Evolutionary conservation across 1,139 yeast genomes (phyloP).

Genomic region (Pichia sp.): DNA sequence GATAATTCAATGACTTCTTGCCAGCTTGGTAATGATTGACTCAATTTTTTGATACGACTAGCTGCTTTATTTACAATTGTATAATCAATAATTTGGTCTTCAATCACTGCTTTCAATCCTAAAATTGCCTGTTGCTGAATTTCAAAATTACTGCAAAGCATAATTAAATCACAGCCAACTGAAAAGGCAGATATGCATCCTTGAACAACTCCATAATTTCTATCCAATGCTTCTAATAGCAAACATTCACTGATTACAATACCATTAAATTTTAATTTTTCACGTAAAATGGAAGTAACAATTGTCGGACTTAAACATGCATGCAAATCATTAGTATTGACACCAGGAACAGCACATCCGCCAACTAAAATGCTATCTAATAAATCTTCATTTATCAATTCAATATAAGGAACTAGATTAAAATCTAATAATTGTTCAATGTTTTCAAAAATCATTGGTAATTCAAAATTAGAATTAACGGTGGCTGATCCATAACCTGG

Average conservation of each 20-base stretch:
- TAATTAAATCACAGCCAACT: conserved; percentile 62
- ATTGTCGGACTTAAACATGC: conserved; percentile 58
- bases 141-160: conserved; percentile 56
- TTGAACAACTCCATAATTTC: conserved; percentile 60
- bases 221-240: conserved; percentile 61
- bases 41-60: conserved; percentile 44
- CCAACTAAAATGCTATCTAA: conserved; percentile 59
- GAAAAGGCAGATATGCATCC: conserved; percentile 58
- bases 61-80: conserved; percentile 34
- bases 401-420: conserved; percentile 50
- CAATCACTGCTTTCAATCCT: conserved; percentile 48
- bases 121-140: conserved; percentile 56
- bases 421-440: conserved; percentile 48
- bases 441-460: conserved; percentile 57
- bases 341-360: conserved; percentile 65
- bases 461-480: conserved; percentile 52
- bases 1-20: conserved; percentile 22
- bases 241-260: conserved; percentile 61
- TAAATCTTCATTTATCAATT: conserved; percentile 40
- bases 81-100: conserved; percentile 39
- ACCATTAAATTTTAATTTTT: conserved; percentile 51
- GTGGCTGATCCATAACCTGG: conserved; percentile 66
- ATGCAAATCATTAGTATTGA: conserved; percentile 57
- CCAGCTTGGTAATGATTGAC: conserved; percentile 43
- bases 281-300: conserved; percentile 45